These are phyloP conservation scores for Tausonia pullulans DNA, from an alignment of 1,284 basidiomycete species.

Conservation along the genomic window DNA sequence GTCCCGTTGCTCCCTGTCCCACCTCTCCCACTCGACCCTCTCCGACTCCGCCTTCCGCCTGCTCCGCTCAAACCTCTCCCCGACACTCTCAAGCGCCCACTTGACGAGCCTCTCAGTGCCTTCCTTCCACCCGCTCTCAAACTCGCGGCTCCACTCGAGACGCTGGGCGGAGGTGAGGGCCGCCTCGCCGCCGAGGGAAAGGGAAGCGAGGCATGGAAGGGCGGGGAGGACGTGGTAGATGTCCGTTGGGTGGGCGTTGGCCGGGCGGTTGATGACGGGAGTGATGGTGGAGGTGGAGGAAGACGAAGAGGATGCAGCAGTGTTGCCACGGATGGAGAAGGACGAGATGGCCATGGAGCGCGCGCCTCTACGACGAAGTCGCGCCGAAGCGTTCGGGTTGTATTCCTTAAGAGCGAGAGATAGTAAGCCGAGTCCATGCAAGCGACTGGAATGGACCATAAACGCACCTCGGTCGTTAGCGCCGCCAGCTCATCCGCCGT, in stretches of 20 bases:
- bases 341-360: conserved; percentile 31
- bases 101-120: conserved; percentile 29
- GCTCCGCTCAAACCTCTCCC: conserved; percentile 33
- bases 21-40: conserved; percentile 19
- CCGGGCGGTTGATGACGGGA: conserved; percentile 14
- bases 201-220: conserved; percentile 28
- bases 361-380: conserved; percentile 28
- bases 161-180: conserved; percentile 21
- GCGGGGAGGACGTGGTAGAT: conserved; percentile 33
- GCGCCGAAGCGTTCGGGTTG: conserved; percentile 22
- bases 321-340: conserved; percentile 28
- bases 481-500: conserved; percentile 19
- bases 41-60: conserved; percentile 29
- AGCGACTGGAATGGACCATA: too few relatives aligned
- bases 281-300: conserved; percentile 10
- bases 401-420: conserved; percentile 16
- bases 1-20: not conserved
- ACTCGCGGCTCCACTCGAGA: conserved; percentile 31
- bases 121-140: conserved; percentile 33
- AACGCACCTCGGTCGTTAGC: conserved; percentile 15
- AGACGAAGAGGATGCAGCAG: conserved; percentile 11
- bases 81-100: conserved; percentile 30
- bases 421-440: too few relatives aligned
- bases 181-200: conserved; percentile 34
- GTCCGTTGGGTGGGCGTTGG: conserved; percentile 23